Evolutionary conservation across 192 early-diverging fungal species (phyloP), one percentile per base, ranked within the genome.

Genomic region (Tieghemiomyces parasiticus): DNA sequence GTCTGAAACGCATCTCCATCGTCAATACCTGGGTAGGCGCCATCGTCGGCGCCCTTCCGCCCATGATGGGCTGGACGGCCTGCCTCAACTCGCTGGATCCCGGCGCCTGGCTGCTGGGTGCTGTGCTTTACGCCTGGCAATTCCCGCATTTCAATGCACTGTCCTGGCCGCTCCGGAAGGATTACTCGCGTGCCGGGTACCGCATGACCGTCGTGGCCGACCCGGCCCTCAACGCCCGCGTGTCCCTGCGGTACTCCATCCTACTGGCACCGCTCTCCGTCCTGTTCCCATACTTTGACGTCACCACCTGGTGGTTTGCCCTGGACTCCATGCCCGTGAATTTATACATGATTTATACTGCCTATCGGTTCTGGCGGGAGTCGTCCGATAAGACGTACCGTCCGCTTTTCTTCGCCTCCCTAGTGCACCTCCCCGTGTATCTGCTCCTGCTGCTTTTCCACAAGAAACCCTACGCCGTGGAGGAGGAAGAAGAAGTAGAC

Each of bases 71-170:
- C 2, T 98, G 92, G 89, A 80, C 86, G 0, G 95, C 95, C 6
- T 84, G 81, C 31, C 45, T 63, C n/a, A 46, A 50, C 24, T 38
- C 34, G 10, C 50, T 84, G 22, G 88, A 84, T 24, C 66, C 82
- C 3, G 92, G 89, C 25, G 86, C 89, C 0, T 87, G 81, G 82
- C 62, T 94, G 2, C 65, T 98, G 58, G 92, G 81, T 22, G 77
- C 68, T 0, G 72, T 91, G 1, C 71, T 98, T 44, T 98, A 90
- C 71, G 86, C 91, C 0, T 98, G 95, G 95, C 95, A 98, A 75
- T 98, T 98, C 69, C 95, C 95, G 32, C 95, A 98, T 66, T 98
- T 98, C 66, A 98, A 98, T 71, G 79, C 92, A 2, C 67, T 98
- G 26, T 77, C 84, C 19, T 93, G 91, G 86, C 92, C 90, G 53